These are phyloP conservation scores for Glonium stellatum DNA, from an alignment of 495 filamentous ascomycete species.

Conservation along the genomic window DNA sequence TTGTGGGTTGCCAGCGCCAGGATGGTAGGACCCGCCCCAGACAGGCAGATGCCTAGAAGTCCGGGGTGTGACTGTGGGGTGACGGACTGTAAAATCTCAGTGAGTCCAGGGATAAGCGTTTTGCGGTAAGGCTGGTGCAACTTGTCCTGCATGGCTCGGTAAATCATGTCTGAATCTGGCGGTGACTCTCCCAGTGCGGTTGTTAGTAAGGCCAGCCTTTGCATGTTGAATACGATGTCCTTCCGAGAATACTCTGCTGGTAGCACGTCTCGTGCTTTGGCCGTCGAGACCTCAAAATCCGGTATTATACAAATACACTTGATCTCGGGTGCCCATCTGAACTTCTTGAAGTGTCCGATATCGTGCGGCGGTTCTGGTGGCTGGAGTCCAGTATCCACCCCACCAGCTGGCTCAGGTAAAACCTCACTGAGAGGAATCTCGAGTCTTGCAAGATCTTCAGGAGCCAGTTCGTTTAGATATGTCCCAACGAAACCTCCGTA, in stretches of 20 bases:
- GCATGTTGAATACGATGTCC: slow-evolving; percentile 90
- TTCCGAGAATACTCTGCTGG: slow-evolving; percentile 66
- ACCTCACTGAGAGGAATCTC: slow-evolving; percentile 97
- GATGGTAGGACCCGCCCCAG: slow-evolving; percentile 90
- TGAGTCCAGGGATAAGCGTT: slow-evolving; percentile 79
- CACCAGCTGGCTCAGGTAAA: slow-evolving; percentile 75
- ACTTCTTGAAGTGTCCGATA: slow-evolving; percentile 91
- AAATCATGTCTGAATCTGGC: slow-evolving; percentile 88
- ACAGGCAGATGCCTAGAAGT: slow-evolving; percentile 84
- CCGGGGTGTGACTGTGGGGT: slow-evolving; percentile 79
- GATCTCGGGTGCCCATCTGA: slow-evolving; percentile 84
- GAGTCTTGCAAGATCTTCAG: slow-evolving; percentile 73
- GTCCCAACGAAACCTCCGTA: slow-evolving; percentile 97
- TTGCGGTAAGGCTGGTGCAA: slow-evolving; percentile 92
- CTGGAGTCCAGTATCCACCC: slow-evolving; percentile 72
- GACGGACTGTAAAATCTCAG: slow-evolving; percentile 81
- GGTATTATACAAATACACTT: slow-evolving; percentile 93
- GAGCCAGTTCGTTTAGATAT: slow-evolving; percentile 82
- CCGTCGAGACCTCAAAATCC: slow-evolving; percentile 86
- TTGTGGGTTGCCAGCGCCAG: slow-evolving; percentile 81
- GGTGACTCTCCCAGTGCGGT: slow-evolving; percentile 78
- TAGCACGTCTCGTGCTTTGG: slow-evolving; percentile 75
- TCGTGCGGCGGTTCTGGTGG: slow-evolving; percentile 82
- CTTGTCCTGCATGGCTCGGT: slow-evolving; percentile 94
- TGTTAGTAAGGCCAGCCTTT: slow-evolving; percentile 81